phyloP scores from a whole-genome alignment of 208 protist species.

The Trypanosomatidae sp. region DNA sequence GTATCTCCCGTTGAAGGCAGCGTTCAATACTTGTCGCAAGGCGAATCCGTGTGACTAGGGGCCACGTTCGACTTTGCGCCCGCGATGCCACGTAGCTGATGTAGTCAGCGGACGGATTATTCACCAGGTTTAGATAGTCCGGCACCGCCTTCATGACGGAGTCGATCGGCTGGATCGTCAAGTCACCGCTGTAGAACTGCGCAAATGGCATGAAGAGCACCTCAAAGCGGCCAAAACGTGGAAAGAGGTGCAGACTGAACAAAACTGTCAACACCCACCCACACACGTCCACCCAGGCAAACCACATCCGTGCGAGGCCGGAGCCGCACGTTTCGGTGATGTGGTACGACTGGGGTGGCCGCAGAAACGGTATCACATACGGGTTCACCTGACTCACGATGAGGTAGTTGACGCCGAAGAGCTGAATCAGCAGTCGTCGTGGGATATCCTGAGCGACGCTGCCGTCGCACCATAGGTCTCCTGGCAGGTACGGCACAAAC shows the following conservation, averaged over 20 bases:
- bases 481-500: slow-evolving; percentile 50
- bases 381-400: slow-evolving; percentile 85
- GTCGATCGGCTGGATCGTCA: slow-evolving; percentile 69
- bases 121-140: slow-evolving; percentile 65
- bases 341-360: slow-evolving; percentile 30
- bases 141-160: slow-evolving; percentile 45
- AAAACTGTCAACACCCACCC: slow-evolving; percentile 43
- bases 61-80: slow-evolving; percentile 64
- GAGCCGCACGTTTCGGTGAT: slow-evolving; percentile 19
- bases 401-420: slow-evolving; percentile 80
- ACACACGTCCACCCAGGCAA: slow-evolving; percentile 25
- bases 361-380: slow-evolving; percentile 77
- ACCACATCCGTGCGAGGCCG: slow-evolving; percentile 32
- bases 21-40: slow-evolving; percentile 46
- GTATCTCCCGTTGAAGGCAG: slow-evolving; percentile 37
- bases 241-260: slow-evolving; percentile 41
- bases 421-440: slow-evolving; percentile 48
- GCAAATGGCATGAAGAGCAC: slow-evolving; percentile 46
- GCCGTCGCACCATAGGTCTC: slow-evolving; percentile 70
- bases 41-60: slow-evolving; percentile 54
- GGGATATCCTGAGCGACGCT: slow-evolving; percentile 66
- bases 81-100: slow-evolving; percentile 45
- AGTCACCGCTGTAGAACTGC: slow-evolving; percentile 62
- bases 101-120: slow-evolving; percentile 67
- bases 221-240: slow-evolving; percentile 33